A percentile compares a stretch with the other conserved stretches of the same genome.
These are phyloP conservation scores for Fraxinus latifolia DNA, from an alignment of 305 asterid species.

Conservation along the genomic window DNA sequence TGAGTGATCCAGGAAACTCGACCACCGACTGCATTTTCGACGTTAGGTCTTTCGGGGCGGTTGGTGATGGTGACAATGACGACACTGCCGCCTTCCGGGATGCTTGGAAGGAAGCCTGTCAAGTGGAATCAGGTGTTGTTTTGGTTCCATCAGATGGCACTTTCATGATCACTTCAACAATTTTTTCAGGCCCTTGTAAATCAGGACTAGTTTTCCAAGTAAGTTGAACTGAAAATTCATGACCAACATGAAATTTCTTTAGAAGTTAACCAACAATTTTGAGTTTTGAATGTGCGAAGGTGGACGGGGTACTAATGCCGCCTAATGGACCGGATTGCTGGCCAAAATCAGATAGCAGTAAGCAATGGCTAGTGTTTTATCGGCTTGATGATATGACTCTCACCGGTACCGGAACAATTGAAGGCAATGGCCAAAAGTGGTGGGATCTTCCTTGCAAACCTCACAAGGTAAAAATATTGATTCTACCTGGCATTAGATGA, in stretches of 20 bases:
- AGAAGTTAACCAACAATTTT: background rate
- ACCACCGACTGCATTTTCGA: constrained; percentile 50
- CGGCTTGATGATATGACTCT: constrained; percentile 63
- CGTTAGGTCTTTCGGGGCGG: constrained; percentile 68
- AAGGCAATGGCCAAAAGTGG: constrained; percentile 94
- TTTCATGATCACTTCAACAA: constrained; percentile 75
- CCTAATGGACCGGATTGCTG: constrained; percentile 95
- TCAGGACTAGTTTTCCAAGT: constrained; percentile 82
- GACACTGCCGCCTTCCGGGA: constrained; percentile 73
- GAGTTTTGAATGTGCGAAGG: constrained; percentile 31
- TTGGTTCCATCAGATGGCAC: constrained; percentile 48
- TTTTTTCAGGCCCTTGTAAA: constrained; percentile 86
- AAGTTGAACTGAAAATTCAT: constrained; percentile 2
- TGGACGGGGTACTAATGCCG: constrained; percentile 83
- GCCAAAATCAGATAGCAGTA: constrained; percentile 72
- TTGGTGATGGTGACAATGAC: constrained; percentile 71
- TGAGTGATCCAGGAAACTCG: constrained; percentile 1
- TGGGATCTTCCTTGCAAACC: constrained; percentile 99
- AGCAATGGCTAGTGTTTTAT: constrained; percentile 92
- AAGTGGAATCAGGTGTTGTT: constrained; percentile 56
- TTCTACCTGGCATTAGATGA: background rate
- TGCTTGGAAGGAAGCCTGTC: constrained; percentile 92
- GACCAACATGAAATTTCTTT: background rate
- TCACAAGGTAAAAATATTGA: constrained; percentile 52
- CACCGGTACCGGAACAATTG: constrained; percentile 69